These are phyloP conservation scores for Microstegium vimineum DNA, from an alignment of 176 grass and related monocot species.

Conservation along the genomic window DNA sequence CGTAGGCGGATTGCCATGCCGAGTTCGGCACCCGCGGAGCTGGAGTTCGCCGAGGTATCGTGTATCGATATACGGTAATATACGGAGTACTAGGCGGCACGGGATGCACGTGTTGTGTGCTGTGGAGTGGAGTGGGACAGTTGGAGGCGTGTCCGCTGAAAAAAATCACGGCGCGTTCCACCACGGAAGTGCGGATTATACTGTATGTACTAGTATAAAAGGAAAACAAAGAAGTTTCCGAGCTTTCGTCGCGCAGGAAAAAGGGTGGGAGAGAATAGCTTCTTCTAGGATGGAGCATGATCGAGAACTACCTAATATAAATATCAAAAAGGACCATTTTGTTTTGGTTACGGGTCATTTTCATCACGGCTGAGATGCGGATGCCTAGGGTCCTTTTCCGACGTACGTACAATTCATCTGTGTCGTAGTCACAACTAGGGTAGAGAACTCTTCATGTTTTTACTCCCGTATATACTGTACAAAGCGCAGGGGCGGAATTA, in stretches of 20 bases:
- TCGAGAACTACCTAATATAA: background rate
- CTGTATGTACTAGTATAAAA: too few relatives aligned
- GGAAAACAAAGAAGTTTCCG: background rate
- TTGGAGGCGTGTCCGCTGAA: too few relatives aligned
- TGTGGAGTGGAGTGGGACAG: too few relatives aligned
- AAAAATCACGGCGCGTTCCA: too few relatives aligned
- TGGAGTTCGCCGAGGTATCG: background rate
- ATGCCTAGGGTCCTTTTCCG: background rate
- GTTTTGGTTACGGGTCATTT: conserved; percentile 21
- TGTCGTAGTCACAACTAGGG: background rate
- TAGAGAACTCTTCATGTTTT: too few relatives aligned
- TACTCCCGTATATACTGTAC: too few relatives aligned
- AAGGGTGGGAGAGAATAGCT: background rate
- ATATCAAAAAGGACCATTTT: conserved; percentile 27
- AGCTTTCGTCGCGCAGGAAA: background rate
- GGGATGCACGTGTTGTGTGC: too few relatives aligned
- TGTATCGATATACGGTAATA: too few relatives aligned
- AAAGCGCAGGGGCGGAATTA: too few relatives aligned
- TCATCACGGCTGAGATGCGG: background rate
- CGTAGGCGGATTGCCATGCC: background rate
- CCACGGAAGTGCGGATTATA: too few relatives aligned
- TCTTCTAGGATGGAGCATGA: background rate
- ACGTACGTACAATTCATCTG: too few relatives aligned
- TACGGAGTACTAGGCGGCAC: too few relatives aligned
- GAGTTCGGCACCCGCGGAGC: background rate